phyloP scores from a whole-genome alignment of 208 protist genomes.

The Tritrichomonas foetus region DNA sequence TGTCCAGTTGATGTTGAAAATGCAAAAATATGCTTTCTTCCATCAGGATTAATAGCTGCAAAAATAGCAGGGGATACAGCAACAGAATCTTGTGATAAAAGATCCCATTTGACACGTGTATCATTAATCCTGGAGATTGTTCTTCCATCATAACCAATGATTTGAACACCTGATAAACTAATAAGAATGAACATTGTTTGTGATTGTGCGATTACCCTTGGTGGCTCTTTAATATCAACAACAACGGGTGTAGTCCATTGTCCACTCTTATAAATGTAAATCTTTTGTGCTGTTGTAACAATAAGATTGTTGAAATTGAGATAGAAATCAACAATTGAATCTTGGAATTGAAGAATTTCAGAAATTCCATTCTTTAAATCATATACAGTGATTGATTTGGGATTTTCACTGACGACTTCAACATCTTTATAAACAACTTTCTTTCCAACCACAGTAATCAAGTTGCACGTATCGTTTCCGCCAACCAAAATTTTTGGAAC shows the following conservation, averaged over 20 bases:
- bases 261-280: background rate
- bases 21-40: slow-evolving; percentile 1
- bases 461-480: background rate
- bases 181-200: background rate
- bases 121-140: background rate
- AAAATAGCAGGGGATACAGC: background rate
- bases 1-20: background rate
- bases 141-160: background rate
- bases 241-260: background rate
- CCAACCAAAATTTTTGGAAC: background rate
- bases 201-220: background rate
- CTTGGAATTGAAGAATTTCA: background rate
- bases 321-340: background rate
- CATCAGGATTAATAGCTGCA: background rate
- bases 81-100: background rate
- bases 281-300: background rate
- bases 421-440: background rate
- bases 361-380: slow-evolving; percentile 21
- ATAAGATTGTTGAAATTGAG: background rate
- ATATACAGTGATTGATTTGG: background rate
- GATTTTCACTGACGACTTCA: background rate
- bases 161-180: background rate
- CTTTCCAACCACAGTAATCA: background rate
- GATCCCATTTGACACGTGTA: background rate
- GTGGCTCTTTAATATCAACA: background rate